These are phyloP conservation scores for Gossypium mustelinum DNA, from an alignment of 345 rosid species.

Conservation along the genomic window DNA sequence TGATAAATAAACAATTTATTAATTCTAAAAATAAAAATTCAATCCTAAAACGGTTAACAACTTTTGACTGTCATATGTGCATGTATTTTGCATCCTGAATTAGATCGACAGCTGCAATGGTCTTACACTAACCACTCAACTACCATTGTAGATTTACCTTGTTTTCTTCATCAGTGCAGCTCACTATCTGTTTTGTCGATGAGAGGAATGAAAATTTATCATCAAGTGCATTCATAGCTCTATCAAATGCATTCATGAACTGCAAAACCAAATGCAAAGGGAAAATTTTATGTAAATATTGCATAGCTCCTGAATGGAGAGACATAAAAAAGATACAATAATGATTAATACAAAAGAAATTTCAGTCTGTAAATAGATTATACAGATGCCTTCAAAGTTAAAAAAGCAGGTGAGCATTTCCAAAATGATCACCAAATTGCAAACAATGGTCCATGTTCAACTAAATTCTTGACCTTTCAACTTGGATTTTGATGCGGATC, in stretches of 20 bases:
- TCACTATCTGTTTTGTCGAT: slow-evolving; percentile 66
- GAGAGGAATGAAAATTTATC: slow-evolving; percentile 56
- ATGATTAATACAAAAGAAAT: not conserved
- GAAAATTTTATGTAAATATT: not conserved
- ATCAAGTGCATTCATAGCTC: slow-evolving; percentile 69
- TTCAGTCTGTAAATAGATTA: not conserved
- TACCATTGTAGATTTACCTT: slow-evolving; percentile 38
- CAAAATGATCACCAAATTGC: not conserved
- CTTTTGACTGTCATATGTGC: not conserved
- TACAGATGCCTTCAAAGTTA: not conserved
- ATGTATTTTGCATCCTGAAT: not conserved
- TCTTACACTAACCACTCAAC: not conserved
- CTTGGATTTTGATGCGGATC: too few relatives aligned
- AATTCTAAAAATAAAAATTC: slow-evolving; percentile 5
- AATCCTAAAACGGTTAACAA: not conserved
- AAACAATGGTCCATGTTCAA: not conserved
- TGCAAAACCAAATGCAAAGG: slow-evolving; percentile 28
- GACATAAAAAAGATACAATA: not conserved
- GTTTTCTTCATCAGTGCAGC: slow-evolving; percentile 61
- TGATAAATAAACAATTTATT: not conserved
- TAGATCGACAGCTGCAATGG: not conserved
- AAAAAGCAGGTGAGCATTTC: not conserved
- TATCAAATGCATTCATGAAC: slow-evolving; percentile 73
- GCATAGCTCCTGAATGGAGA: not conserved
- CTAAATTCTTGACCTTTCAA: too few relatives aligned